Conservation (phyloP, 345 rosid species). For the Bruguiera gymnorhiza region DNA sequence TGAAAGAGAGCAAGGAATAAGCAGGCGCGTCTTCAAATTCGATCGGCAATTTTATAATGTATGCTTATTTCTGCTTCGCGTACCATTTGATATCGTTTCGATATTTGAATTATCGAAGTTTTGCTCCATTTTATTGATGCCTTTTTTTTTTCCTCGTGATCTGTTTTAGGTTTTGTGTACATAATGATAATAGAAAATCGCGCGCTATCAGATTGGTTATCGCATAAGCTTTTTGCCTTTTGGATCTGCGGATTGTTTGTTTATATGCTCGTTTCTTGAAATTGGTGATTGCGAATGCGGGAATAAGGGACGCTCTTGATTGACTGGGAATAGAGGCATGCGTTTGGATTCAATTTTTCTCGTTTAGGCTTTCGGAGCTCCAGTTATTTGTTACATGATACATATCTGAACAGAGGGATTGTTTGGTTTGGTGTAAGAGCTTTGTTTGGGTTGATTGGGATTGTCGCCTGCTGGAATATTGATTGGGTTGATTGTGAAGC, state of each 20-base stretch:
- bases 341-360: background rate
- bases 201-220: slow-evolving; percentile 16
- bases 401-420: background rate
- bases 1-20: background rate
- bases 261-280: no score
- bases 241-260: slow-evolving; percentile 13
- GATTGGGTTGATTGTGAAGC: slow-evolving; percentile 3
- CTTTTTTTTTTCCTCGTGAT: slow-evolving; percentile 4
- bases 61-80: no score
- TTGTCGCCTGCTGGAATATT: slow-evolving; percentile 1
- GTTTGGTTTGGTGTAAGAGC: slow-evolving; percentile 4
- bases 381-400: slow-evolving; percentile 1
- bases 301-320: background rate
- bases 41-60: no score
- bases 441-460: slow-evolving; percentile 18
- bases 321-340: background rate
- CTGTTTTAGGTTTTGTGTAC: slow-evolving; percentile 17
- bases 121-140: background rate
- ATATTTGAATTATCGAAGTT: background rate
- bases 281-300: background rate
- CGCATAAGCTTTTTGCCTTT: slow-evolving; percentile 5
- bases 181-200: slow-evolving; percentile 18
- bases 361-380: background rate
- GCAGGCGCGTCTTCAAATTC: slow-evolving; percentile 4
- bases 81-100: background rate